Percentiles rank a stretch among this genome's conserved stretches.
These are phyloP conservation scores for Bacterosira constricta DNA, from an alignment of 108 stramenopile species.

Conservation along the genomic window DNA sequence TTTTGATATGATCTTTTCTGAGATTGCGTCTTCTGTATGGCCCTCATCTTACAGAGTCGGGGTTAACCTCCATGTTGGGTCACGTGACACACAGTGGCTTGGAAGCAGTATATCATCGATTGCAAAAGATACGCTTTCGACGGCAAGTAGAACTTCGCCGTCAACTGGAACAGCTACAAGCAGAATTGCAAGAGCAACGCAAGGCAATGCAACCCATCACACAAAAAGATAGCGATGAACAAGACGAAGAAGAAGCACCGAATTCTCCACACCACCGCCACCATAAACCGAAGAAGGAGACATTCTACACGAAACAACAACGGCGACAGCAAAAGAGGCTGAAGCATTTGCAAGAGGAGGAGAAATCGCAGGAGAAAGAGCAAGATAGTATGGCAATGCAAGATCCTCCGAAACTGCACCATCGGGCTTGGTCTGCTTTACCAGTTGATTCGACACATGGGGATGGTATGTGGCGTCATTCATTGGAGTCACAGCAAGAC, in stretches of 20 bases:
- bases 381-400: neutral
- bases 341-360: slow-evolving; percentile 32
- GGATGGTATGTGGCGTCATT: slow-evolving; percentile 33
- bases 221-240: neutral
- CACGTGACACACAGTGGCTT: slow-evolving; percentile 34
- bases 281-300: slow-evolving; percentile 38
- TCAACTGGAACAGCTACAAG: slow-evolving; percentile 8
- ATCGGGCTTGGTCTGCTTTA: slow-evolving; percentile 43
- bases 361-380: neutral
- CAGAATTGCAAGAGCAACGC: neutral
- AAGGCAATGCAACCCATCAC: neutral
- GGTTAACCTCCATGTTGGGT: slow-evolving; percentile 58
- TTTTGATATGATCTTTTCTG: neutral
- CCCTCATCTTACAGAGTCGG: slow-evolving; percentile 37
- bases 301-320: slow-evolving; percentile 37
- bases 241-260: neutral
- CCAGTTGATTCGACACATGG: slow-evolving; percentile 15
- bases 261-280: slow-evolving; percentile 7
- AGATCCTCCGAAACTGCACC: slow-evolving; percentile 31
- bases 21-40: too few species aligned
- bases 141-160: slow-evolving; percentile 5
- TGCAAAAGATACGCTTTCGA: neutral
- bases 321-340: slow-evolving; percentile 43
- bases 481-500: slow-evolving; percentile 26
- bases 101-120: slow-evolving; percentile 6